phyloP scores from a whole-genome alignment of 1,284 basidiomycete genomes.

The Fomitopsis betulina region DNA sequence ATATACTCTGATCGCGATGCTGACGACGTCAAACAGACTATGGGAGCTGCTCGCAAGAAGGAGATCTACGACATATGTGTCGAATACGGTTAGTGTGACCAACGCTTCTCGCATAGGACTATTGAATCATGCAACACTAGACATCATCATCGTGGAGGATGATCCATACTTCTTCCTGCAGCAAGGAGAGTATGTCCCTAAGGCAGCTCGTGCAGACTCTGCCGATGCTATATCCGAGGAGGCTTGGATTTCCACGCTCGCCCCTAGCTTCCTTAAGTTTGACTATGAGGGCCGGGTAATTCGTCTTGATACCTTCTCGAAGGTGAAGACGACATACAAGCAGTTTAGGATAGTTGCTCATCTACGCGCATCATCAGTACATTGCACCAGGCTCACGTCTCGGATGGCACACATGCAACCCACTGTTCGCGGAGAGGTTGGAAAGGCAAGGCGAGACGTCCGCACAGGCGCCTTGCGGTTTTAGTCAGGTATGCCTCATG shows the following conservation, averaged over 20 bases:
- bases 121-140: slow-evolving; percentile 24
- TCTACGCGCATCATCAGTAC: slow-evolving; percentile 33
- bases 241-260: slow-evolving; percentile 50
- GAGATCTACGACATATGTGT: slow-evolving; percentile 77
- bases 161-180: slow-evolving; percentile 84
- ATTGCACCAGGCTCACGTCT: slow-evolving; percentile 75
- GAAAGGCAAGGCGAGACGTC: slow-evolving; percentile 70
- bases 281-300: slow-evolving; percentile 80
- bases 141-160: slow-evolving; percentile 74
- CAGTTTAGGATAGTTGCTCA: neutral
- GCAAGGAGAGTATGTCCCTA: slow-evolving; percentile 46
- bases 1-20: neutral
- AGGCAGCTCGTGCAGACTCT: slow-evolving; percentile 33
- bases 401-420: slow-evolving; percentile 77
- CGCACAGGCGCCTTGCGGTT: slow-evolving; percentile 72
- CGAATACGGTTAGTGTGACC: slow-evolving; percentile 56
- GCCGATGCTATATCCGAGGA: slow-evolving; percentile 24
- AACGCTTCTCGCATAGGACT: neutral
- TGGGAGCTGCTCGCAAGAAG: slow-evolving; percentile 65
- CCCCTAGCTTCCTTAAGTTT: slow-evolving; percentile 66
- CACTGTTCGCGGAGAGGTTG: slow-evolving; percentile 69
- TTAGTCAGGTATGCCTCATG: slow-evolving; percentile 46
- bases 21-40: slow-evolving; percentile 39
- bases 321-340: slow-evolving; percentile 38
- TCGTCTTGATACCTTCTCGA: slow-evolving; percentile 78